These are phyloP conservation scores for Bretziella fagacearum DNA, from an alignment of 2,329 filamentous ascomycete genomes.

Conservation along the genomic window DNA sequence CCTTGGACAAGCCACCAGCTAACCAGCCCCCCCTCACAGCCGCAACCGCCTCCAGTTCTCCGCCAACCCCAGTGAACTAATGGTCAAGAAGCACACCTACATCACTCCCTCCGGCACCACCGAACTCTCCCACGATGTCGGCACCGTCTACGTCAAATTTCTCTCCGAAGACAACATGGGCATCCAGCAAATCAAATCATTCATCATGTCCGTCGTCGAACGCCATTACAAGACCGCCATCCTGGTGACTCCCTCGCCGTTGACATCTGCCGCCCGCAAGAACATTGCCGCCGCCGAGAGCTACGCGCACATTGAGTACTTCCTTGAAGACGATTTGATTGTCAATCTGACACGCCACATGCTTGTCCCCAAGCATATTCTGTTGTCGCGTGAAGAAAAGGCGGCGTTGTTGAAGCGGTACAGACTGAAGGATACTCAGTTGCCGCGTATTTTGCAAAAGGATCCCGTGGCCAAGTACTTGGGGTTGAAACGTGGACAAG, in stretches of 20 bases:
- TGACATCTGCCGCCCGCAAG: conserved; percentile 77
- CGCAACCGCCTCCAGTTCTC: conserved; percentile 76
- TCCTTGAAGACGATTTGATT: conserved; percentile 85
- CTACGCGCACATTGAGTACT: conserved; percentile 74
- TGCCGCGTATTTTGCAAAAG: conserved; percentile 77
- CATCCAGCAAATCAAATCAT: conserved; percentile 80
- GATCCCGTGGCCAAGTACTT: conserved; percentile 89
- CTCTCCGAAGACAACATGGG: conserved; percentile 63
- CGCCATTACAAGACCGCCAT: conserved; percentile 81
- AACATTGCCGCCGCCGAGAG: conserved; percentile 62
- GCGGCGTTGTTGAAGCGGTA: conserved; percentile 70
- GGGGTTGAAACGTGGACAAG: conserved; percentile 75
- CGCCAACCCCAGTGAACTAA: conserved; percentile 63
- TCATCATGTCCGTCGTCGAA: conserved; percentile 64
- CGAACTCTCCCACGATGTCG: conserved; percentile 51
- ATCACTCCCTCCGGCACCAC: conserved; percentile 50
- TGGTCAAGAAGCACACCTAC: conserved; percentile 57
- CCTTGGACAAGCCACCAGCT: no score
- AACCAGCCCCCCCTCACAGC: conserved; percentile 29
- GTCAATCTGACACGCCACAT: conserved; percentile 98
- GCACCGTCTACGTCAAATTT: conserved; percentile 87
- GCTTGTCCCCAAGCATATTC: conserved; percentile 81
- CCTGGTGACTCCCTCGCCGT: conserved; percentile 66
- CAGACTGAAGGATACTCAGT: conserved; percentile 89
- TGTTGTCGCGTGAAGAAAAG: conserved; percentile 86